These are phyloP conservation scores for Setomelanomma holmii DNA, from an alignment of 2,329 filamentous ascomycete genomes.

Conservation along the genomic window DNA sequence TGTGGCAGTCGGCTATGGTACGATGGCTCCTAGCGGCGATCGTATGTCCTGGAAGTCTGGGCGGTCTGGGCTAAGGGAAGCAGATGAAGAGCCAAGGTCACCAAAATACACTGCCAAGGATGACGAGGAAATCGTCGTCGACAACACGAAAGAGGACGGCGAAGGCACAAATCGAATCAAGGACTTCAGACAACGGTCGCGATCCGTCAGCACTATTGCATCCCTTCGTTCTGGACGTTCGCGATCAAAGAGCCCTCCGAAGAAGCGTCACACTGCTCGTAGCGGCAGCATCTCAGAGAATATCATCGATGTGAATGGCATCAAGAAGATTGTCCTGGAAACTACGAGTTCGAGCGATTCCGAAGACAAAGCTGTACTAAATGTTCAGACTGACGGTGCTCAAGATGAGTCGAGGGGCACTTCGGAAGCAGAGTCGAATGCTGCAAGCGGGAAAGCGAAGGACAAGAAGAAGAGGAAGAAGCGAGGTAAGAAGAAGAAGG, in stretches of 20 bases:
- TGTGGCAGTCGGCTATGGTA: constrained; percentile 56
- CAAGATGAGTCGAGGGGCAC: constrained; percentile 22
- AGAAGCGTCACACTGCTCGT: constrained; percentile 61
- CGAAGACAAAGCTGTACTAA: constrained; percentile 28
- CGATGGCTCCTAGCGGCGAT: constrained; percentile 42
- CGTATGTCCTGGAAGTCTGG: constrained; percentile 40
- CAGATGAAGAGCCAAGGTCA: constrained; percentile 29
- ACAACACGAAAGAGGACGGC: constrained; percentile 19
- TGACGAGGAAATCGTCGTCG: constrained; percentile 23
- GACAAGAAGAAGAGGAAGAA: constrained; percentile 48
- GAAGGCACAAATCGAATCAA: neutral
- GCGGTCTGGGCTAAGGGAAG: constrained; percentile 17
- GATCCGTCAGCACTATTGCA: constrained; percentile 43
- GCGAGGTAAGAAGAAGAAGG: constrained; percentile 49
- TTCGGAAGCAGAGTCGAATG: constrained; percentile 29
- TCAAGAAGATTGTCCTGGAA: constrained; percentile 78
- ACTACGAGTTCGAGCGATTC: constrained; percentile 65
- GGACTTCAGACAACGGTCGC: constrained; percentile 9
- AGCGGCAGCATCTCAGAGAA: constrained; percentile 83
- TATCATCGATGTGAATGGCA: constrained; percentile 74
- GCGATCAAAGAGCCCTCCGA: constrained; percentile 30
- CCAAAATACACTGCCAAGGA: constrained; percentile 26
- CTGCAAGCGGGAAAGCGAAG: constrained; percentile 27
- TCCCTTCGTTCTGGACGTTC: constrained; percentile 38
- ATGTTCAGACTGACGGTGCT: constrained; percentile 27